Evolutionary conservation across 345 rosid genomes (phyloP), one percentile per base, ranked within the genome.

Genomic region (Raphanus sativus): DNA sequence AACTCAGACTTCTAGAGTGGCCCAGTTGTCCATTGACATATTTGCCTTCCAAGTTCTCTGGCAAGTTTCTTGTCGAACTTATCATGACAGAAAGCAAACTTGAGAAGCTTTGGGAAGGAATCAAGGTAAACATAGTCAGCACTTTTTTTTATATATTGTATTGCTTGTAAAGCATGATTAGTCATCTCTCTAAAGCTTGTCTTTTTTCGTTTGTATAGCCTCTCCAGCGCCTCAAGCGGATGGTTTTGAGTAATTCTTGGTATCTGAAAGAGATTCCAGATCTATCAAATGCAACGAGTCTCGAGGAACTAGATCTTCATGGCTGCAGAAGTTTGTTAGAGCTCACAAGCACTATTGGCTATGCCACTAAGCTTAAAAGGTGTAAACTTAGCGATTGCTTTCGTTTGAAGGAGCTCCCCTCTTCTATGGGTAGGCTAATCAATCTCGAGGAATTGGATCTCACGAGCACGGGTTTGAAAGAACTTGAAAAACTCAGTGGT

Each of bases 21-120:
- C 50, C 4, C 5, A 40, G 5, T 0, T 40, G 5, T 40, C 50
- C 50, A 40, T 40, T 40, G 54, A 65, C 5, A 63, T 2, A 32
- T 63, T 48, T 61, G 76, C 69, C 62, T 50, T 48, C n/a, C 40
- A 38, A 70, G 13, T 11, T 77, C 67, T 40, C 40, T 16, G 12
- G 61, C 45, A 0, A 81, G 10, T 65, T 69, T 4, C 76, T 73
- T 25, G 72, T 77, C 3, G 74, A 70, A 52, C 67, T 80, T 8
- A 12, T 16, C 26, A 24, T 81, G 55, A 21, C 2, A 1, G 0
- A 13, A 0, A 62, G 82, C 74, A 33, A 26, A 1, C 6, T 82
- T 3, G 21, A 79, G 65, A 65, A 75, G 40, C 64, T 82, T 0
- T 82, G 82, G 82, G 36, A 36, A 13, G 54, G 54, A 48, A 48